phyloP scores from a whole-genome alignment of 331 rosid species.

The Prunus yedoensis region DNA sequence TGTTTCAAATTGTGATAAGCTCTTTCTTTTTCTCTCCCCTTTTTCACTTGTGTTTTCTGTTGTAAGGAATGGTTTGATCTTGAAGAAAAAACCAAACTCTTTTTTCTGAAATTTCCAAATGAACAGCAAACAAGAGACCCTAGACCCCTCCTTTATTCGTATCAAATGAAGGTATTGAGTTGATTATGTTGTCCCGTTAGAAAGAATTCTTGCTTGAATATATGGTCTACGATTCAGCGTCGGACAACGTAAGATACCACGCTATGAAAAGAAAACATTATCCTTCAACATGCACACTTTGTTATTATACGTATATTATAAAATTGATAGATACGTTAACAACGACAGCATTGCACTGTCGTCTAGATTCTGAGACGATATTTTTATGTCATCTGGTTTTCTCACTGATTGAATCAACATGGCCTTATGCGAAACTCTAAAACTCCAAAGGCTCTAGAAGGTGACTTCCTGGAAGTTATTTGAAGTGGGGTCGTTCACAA shows the following conservation, averaged over 20 bases:
- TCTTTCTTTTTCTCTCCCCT: background rate
- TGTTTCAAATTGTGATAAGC: background rate
- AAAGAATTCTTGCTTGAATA: background rate
- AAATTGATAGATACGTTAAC: background rate
- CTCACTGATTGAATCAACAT: no score
- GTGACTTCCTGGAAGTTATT: constrained; percentile 17
- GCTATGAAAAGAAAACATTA: background rate
- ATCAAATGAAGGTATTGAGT: no score
- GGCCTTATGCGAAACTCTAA: background rate
- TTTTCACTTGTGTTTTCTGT: background rate
- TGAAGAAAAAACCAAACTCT: no score
- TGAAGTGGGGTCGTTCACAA: constrained; percentile 38
- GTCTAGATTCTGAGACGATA: background rate
- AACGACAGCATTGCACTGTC: background rate
- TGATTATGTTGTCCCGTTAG: no score
- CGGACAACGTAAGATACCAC: background rate
- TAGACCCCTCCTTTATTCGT: no score
- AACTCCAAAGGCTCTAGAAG: background rate
- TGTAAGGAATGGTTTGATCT: no score
- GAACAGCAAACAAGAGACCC: no score
- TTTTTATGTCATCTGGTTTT: background rate
- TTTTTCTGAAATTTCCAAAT: no score
- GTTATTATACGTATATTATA: background rate
- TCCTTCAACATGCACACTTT: background rate
- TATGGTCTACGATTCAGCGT: background rate